phyloP scores from a whole-genome alignment of 2,329 filamentous ascomycete species.

The Penicillium sp. region DNA sequence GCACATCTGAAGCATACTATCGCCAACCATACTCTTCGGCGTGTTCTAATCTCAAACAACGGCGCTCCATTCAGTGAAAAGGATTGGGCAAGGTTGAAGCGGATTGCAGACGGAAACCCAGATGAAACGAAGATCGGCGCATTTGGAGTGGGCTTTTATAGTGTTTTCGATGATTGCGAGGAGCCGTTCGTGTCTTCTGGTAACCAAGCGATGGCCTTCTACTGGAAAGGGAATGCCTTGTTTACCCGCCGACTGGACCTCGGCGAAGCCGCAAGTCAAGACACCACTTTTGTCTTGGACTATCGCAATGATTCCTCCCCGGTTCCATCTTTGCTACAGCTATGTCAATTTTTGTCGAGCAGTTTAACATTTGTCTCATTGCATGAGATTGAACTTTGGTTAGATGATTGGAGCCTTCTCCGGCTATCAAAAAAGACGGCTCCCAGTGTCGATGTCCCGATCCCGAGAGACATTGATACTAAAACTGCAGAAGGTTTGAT shows the following conservation, averaged over 20 bases:
- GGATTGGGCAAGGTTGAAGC: slow-evolving; percentile 90
- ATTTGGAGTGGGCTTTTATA: slow-evolving; percentile 98
- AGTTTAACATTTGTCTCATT: slow-evolving; percentile 94
- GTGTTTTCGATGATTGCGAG: slow-evolving; percentile 96
- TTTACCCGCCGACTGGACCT: slow-evolving; percentile 85
- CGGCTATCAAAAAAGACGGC: slow-evolving; percentile 81
- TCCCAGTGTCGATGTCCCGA: slow-evolving; percentile 66
- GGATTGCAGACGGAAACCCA: slow-evolving; percentile 97
- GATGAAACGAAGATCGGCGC: slow-evolving; percentile 99
- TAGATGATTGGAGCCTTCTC: slow-evolving; percentile 82
- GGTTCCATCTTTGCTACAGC: slow-evolving; percentile 76
- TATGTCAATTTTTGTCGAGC: slow-evolving; percentile 89
- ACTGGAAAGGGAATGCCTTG: slow-evolving; percentile 98
- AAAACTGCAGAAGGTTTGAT: slow-evolving; percentile 84
- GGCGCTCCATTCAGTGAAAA: slow-evolving; percentile 82
- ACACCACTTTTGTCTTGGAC: slow-evolving; percentile 92
- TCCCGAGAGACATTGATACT: slow-evolving; percentile 77
- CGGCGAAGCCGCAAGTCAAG: slow-evolving; percentile 60
- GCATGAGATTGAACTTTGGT: slow-evolving; percentile 80
- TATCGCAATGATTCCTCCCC: slow-evolving; percentile 87
- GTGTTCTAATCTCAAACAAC: slow-evolving; percentile 90
- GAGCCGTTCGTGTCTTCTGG: slow-evolving; percentile 96
- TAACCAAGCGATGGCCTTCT: slow-evolving; percentile 92
- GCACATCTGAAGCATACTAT: slow-evolving; percentile 78
- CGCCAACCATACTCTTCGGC: slow-evolving; percentile 77